Percentiles rank a stretch among this genome's conserved stretches.
Conservation (phyloP, 257 asterid species). For the Lycium barbarum region DNA sequence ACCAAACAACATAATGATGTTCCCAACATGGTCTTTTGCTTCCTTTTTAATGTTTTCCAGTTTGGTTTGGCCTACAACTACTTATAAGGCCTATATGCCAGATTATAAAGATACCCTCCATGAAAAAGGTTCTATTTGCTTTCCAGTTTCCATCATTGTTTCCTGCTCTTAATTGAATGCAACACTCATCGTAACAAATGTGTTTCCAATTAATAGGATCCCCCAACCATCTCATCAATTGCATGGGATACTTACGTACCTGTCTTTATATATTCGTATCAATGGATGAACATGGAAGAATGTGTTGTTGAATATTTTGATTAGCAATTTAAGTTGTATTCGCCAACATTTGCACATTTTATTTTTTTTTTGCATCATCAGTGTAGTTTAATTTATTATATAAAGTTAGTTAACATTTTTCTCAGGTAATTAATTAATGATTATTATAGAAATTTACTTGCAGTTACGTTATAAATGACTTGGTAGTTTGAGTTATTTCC, state of each 20-base stretch:
- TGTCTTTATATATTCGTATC: not conserved
- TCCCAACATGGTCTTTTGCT: slow-evolving; percentile 29
- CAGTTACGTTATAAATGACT: not conserved
- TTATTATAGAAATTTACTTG: not conserved
- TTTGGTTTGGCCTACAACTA: slow-evolving; percentile 28
- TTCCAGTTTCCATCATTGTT: slow-evolving; percentile 37
- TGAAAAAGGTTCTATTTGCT: not conserved
- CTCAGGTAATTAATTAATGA: too few relatives aligned
- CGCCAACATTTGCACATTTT: too few relatives aligned
- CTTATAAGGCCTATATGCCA: slow-evolving; percentile 38
- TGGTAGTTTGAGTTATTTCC: not conserved
- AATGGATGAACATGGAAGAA: too few relatives aligned
- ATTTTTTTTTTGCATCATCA: too few relatives aligned
- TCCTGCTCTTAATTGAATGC: slow-evolving; percentile 16
- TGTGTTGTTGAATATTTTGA: too few relatives aligned
- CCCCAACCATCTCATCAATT: not conserved
- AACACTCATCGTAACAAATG: not conserved
- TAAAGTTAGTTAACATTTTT: too few relatives aligned
- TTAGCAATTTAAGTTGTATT: too few relatives aligned
- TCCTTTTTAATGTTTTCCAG: slow-evolving; percentile 5
- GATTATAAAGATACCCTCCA: slow-evolving; percentile 38
- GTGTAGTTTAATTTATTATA: too few relatives aligned
- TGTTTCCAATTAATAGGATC: not conserved
- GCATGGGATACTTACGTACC: not conserved
- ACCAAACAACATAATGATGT: slow-evolving; percentile 48